Evolutionary conservation across 345 rosid species (phyloP).

Genomic region (Populus deltoides): DNA sequence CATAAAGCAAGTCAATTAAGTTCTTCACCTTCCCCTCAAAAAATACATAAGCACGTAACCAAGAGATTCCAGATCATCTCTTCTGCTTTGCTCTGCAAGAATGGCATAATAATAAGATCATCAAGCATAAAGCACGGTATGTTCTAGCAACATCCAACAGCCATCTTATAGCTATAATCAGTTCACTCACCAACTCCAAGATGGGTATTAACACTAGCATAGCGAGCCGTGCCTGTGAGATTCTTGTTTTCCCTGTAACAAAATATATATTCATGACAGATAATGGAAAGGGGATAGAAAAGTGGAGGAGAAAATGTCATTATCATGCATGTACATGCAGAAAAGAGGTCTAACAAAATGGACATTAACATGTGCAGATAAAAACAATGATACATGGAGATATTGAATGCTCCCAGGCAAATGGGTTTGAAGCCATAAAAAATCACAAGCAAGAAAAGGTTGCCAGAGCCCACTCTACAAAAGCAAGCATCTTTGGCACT

Average conservation of each 20-base stretch:
- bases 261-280: slow-evolving; percentile 6
- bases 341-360: background rate
- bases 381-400: background rate
- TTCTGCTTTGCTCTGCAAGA: slow-evolving; percentile 90
- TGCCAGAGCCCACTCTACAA: background rate
- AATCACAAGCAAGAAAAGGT: background rate
- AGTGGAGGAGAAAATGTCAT: background rate
- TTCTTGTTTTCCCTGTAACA: slow-evolving; percentile 87
- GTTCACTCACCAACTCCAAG: slow-evolving; percentile 81
- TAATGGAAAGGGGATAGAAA: slow-evolving; percentile 2
- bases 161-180: background rate
- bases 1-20: background rate
- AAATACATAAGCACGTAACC: slow-evolving; percentile 97
- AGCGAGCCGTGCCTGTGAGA: slow-evolving; percentile 97
- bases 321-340: background rate
- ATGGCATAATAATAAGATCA: background rate
- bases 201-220: slow-evolving; percentile 96
- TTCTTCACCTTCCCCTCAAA: slow-evolving; percentile 80
- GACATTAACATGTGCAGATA: background rate
- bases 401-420: background rate
- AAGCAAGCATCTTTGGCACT: background rate
- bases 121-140: background rate
- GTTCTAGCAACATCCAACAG: background rate
- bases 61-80: slow-evolving; percentile 99
- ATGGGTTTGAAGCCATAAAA: background rate